A percentile compares a stretch with the other conserved stretches of the same genome.
Evolutionary conservation across 192 early-diverging fungal genomes (phyloP).

Genomic region (Borealophlyctis nickersoniae): DNA sequence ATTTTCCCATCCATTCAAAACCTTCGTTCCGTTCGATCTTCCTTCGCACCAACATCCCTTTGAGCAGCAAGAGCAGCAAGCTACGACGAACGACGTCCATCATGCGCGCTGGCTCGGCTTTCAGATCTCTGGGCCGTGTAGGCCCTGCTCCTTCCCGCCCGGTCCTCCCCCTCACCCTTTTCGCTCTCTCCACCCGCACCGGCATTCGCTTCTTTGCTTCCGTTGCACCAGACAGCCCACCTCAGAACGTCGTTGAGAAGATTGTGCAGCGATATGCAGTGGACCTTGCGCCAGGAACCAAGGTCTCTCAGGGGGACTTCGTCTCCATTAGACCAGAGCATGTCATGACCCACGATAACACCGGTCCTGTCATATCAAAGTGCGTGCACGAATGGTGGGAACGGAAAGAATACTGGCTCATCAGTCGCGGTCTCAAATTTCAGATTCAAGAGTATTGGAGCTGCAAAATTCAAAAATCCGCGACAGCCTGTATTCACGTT

Average conservation of each 20-base stretch:
- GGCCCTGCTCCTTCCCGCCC: no score
- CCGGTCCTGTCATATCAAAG: constrained; percentile 90
- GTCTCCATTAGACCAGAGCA: constrained; percentile 88
- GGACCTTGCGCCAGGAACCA: constrained; percentile 60
- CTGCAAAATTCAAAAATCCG: constrained; percentile 72
- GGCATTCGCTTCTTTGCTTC: background rate
- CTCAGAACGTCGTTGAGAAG: constrained; percentile 91
- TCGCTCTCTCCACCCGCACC: no score
- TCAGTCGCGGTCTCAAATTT: background rate
- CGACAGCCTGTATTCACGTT: constrained; percentile 90
- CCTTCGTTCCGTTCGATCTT: no score
- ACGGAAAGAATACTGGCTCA: background rate
- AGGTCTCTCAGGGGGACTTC: constrained; percentile 88
- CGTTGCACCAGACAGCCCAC: background rate
- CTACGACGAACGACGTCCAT: no score
- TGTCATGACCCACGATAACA: constrained; percentile 97
- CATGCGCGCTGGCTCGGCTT: no score
- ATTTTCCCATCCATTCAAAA: no score
- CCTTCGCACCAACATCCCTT: no score
- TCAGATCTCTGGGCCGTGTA: no score
- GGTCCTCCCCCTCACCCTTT: no score
- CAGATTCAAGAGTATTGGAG: constrained; percentile 88
- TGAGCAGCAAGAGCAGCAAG: no score
- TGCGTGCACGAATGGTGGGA: constrained; percentile 34
- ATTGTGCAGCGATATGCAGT: constrained; percentile 91